Base-by-base conservation (phyloP, 2,329 filamentous ascomycete species). In the Salinomyces thailandicus region DNA sequence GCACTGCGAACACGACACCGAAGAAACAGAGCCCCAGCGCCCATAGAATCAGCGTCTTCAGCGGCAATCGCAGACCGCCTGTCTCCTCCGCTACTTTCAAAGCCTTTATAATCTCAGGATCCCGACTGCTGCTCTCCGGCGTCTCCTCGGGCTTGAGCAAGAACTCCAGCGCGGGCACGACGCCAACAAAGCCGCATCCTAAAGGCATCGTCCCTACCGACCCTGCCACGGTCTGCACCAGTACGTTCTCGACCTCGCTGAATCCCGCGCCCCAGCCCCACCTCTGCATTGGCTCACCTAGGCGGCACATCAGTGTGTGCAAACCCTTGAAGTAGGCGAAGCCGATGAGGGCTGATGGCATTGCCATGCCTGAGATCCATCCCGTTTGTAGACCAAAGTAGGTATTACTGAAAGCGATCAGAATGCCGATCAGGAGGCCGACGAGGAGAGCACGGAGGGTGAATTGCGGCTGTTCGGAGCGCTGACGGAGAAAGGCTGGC, bases 341-440 rank as follows among this genome's bases (percentile, higher is more conserved):
- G 2, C 91, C 89, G 55, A 98, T 85, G 41, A 98, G 67, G 15
- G 86, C 91, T 1, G 86, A 84, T 0, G 91, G 91, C 86, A 98
- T 95, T 12, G 85, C 84, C 91, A 98, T 96, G 48, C 85, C 84
- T 52, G 79, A 76, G 24, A 84, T 74, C 79, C 79, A 83, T 46
- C 79, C 79, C 18, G 85, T 93, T 63, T 96, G 91, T 19, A 98
- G 69, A n/a, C 91, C 91, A 58, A 98, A 98, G 61, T 96, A 98
- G 69, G 93, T 95, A 58, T 98, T 98, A 35, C 85, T 93, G 59
- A 94, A 94, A 56, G 84, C 91, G 53, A 96, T 94, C 37, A 96
- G 69, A 4, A 91, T 75, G 27, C 91, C 91, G 45, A 98, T 91
- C 3, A 75, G 66, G 5, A 93, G 68, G 12, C 91, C 91, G 18